Conservation (phyloP, 177 flowering plant species). For the Telopea speciosissima region DNA sequence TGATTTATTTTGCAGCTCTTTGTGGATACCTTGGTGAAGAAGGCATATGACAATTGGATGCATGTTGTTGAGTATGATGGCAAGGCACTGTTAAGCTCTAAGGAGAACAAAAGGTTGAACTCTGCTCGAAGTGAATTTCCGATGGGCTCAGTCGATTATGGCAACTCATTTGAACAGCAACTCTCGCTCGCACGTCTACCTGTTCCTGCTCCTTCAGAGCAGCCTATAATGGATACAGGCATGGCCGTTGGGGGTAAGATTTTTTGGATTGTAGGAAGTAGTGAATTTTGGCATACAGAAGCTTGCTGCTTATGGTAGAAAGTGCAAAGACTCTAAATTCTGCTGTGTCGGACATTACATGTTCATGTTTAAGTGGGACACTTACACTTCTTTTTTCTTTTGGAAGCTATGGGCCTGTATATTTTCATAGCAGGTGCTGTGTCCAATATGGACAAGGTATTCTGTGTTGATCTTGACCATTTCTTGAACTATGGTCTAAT, state of each 20-base stretch:
- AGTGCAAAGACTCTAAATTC: no score
- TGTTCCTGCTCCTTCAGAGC: conserved; percentile 42
- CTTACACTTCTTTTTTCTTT: no score
- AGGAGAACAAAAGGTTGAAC: conserved; percentile 31
- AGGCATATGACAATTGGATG: conserved; percentile 96
- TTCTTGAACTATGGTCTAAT: background rate
- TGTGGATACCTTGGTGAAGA: conserved; percentile 80
- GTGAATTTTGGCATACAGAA: background rate
- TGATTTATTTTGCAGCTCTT: conserved; percentile 47
- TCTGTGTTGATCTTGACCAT: background rate
- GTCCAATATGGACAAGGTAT: no score
- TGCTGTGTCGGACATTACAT: no score
- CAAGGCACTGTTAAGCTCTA: conserved; percentile 48
- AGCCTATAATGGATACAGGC: conserved; percentile 37
- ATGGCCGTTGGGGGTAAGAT: conserved; percentile 45
- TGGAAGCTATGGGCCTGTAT: no score
- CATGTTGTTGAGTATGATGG: conserved; percentile 89
- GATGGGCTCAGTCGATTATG: conserved; percentile 26
- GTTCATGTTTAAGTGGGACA: no score
- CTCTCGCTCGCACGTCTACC: conserved; percentile 46
- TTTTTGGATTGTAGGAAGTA: background rate
- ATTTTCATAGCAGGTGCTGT: no score
- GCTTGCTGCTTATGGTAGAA: background rate
- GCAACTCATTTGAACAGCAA: conserved; percentile 43
- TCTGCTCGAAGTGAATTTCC: conserved; percentile 34